Evolutionary conservation across 345 rosid species (phyloP).

Genomic region (Eucalyptus marginata): DNA sequence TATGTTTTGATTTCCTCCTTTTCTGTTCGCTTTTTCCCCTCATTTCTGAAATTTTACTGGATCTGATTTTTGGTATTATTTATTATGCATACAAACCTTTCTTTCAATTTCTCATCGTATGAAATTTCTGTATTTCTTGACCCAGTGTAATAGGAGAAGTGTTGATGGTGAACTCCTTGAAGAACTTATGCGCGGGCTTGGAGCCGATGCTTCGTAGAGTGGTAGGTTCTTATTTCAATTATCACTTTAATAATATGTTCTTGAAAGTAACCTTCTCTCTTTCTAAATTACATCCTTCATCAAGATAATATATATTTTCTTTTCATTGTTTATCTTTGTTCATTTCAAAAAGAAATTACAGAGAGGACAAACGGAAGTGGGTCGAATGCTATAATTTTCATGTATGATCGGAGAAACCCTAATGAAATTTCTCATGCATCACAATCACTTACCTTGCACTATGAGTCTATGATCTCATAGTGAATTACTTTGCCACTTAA

Average conservation of each 20-base stretch:
- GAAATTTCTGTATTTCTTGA: background rate
- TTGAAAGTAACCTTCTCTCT: background rate
- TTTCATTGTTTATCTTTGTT: background rate
- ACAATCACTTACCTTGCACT: background rate
- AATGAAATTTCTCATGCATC: background rate
- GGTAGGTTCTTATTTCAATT: slow-evolving; percentile 22
- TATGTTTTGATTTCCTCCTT: slow-evolving; percentile 11
- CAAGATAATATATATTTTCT: background rate
- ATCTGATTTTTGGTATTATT: background rate
- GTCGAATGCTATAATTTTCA: background rate
- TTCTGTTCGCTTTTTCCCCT: background rate
- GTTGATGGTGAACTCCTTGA: slow-evolving; percentile 28
- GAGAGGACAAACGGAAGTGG: background rate
- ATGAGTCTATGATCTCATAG: background rate
- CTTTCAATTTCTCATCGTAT: background rate
- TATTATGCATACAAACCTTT: background rate
- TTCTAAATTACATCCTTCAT: background rate
- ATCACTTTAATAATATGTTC: too few species aligned
- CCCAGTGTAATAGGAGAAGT: slow-evolving; percentile 53
- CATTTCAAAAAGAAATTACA: background rate
- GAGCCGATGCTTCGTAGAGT: slow-evolving; percentile 80
- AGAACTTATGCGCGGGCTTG: slow-evolving; percentile 34
- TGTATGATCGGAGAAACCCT: background rate
- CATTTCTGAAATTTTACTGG: background rate
- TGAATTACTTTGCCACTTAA: background rate